Evolutionary conservation across 805 yeast genomes (phyloP), one percentile per base, ranked within the genome.

Genomic region (Candida dendrica): DNA sequence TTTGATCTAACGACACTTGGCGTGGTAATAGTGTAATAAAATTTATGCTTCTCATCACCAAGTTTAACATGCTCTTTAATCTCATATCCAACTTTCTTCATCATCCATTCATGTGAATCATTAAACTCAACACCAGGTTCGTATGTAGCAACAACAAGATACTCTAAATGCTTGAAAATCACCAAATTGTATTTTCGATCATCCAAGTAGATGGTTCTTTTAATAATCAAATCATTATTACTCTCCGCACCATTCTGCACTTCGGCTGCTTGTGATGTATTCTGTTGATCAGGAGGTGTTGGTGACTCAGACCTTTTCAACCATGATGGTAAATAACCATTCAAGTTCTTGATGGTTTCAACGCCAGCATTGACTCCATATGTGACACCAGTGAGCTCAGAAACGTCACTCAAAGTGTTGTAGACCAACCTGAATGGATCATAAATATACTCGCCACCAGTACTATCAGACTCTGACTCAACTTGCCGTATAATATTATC

Each of bases 361-460:
- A 53, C 49, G 8, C 60, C 52, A 7, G 49, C 45, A 9, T 47
- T 49, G 4, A 56, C 42, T 4, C 59, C 55, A 7, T 54, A 43
- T 1, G 50, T 48, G 9, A 47, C 24, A 3, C 51, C 51, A 11
- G 46, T 42, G n/a, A 40, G 38, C n/a, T 41, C 42, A 3, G 57
- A 49, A 9, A 56, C 51, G 34, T 52, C 58, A n/a, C 47, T 46
- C 4, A 55, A 27, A 0, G 60, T 51, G 3, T 47, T 40, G 40
- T 45, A 46, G 7, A 51, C 49, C 13, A 54, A n/a, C 37, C 49
- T 51, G 43, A 56, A 55, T 7, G 61, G 61, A 36, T 56, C 59
- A 51, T 56, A 40, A 47, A 52, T 20, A 55, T 47, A 33, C 43
- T 58, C 24, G 55, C 55, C 8, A 60, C 19, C 29, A n/a, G 10